Base-by-base conservation (phyloP, 371 early-diverging fungal genomes). In the Dichotomocladium elegans region DNA sequence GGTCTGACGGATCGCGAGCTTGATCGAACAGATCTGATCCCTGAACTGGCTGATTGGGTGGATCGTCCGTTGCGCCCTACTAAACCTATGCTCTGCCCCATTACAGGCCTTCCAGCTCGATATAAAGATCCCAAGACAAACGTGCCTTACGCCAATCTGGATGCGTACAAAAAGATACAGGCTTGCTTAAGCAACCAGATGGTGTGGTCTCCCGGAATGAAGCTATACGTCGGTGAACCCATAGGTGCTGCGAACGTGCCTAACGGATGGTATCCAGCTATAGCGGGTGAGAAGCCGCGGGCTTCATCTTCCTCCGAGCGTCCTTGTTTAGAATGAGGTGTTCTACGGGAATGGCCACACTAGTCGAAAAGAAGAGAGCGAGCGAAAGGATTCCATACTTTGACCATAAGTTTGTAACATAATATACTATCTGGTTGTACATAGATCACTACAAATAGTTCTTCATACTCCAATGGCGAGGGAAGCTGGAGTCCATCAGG, bases 101-200 rank as follows among this genome's bases (percentile, higher is more conserved):
- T 89, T 42, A 86, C 87, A 1, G 88, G 88, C 10, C 55, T 81
- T n/a, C 60, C 70, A 2, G 90, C 88, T 12, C 75, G 70, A 27
- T 89, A 86, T 64, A 70, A 68, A 12, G 86, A 88, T 53, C 88
- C 88, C 3, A 53, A 40, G 15, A 81, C 85, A 2, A 66, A 61
- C 9, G 68, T 85, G 5, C 90, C 88, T 1, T 89, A 81, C 58
- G 81, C 87, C 2, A 83, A 79, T 51, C 62, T 63, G 37, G 70
- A 81, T 2, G 85, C 90, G 0, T 87, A 76, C 64, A 58, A 57
- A n/a, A 62, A 63, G 8, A 60, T 89, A 1, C 69, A 65, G 29
- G 40, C 59, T 1, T 68, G 76, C 24, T 33, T 70, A 8, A 22
- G 55, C 7, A 64, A 79, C 43, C 42, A 70, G 21, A 63, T 59